Base-by-base conservation (phyloP, 202 grass and related monocot genomes). In the Digitaria exilis region DNA sequence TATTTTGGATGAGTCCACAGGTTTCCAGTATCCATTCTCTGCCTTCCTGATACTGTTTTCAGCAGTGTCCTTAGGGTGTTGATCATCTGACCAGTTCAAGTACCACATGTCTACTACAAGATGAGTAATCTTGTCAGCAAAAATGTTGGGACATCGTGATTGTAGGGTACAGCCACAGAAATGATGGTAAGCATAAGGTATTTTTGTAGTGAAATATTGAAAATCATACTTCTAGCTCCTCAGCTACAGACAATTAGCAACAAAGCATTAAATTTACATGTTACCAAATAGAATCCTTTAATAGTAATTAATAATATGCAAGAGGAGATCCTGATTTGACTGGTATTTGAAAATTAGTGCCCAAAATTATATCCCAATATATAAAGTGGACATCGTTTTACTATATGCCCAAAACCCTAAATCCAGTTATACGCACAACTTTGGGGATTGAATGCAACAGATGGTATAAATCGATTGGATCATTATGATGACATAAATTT, bases 11-110 rank as follows among this genome's bases (percentile, higher is more conserved):
- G 60, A 55, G 54, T 16, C 30, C 32, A 80, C 54, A 3, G 2
- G 24, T 58, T 82, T 72, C 90, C 90, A 89, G 41, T 86, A 86
- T 77, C 90, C 90, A 84, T 18, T 60, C 67, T 62, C 25, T 81
- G 83, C 32, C 22, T 60, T 55, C 72, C 61, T 81, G 70, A 88
- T 73, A 67, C 71, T 1, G 28, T 54, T 52, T 50, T 84, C 64
- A 49, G 64, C 55, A 83, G 37, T 69, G 15, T 48, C 51, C 68
- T 50, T 25, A 18, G 30, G n/a, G 10, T 41, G 44, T 32, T 49
- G 64, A 14, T 58, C 70, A 56, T 61, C 86, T 71, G 71, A 78
- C 10, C 54, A 76, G 59, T 68, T 76, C 74, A 92, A 62, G 70
- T 71, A 82, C 83, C 86, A 92, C 5, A 80, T 7, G 43, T 54